Conservation (phyloP, 305 asterid species). For the Coffea humblotiana region DNA sequence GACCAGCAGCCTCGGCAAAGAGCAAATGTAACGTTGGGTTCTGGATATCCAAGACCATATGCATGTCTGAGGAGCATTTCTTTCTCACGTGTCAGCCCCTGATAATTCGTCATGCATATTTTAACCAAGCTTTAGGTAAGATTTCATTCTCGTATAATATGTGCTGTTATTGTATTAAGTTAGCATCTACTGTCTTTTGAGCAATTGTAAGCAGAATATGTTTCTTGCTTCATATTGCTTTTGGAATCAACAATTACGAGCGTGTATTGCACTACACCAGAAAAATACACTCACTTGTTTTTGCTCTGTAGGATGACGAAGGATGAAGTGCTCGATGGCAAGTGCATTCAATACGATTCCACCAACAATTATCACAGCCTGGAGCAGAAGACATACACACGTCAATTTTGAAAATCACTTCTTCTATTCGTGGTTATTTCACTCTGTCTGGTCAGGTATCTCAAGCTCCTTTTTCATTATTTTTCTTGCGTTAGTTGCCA, state of each 20-base stretch:
- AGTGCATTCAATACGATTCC: slow-evolving; percentile 71
- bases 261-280: background rate
- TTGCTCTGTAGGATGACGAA: slow-evolving; percentile 69
- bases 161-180: background rate
- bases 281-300: slow-evolving; percentile 48
- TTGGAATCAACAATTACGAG: background rate
- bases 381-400: slow-evolving; percentile 23
- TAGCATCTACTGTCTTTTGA: background rate
- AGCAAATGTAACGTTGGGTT: slow-evolving; percentile 82
- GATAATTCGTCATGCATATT: slow-evolving; percentile 20
- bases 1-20: slow-evolving; percentile 96
- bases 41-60: slow-evolving; percentile 86
- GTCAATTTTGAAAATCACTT: background rate
- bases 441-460: background rate
- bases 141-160: background rate
- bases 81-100: slow-evolving; percentile 62
- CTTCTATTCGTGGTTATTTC: background rate
- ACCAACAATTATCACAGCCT: slow-evolving; percentile 74
- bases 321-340: slow-evolving; percentile 81
- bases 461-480: background rate
- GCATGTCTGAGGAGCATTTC: slow-evolving; percentile 69
- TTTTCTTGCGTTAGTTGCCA: background rate
- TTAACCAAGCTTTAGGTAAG: background rate
- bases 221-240: background rate
- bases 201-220: background rate